Evolutionary conservation across 306 rosid species (phyloP), one percentile per base, ranked within the genome.

Genomic region (Amphicarpaea edgeworthii): DNA sequence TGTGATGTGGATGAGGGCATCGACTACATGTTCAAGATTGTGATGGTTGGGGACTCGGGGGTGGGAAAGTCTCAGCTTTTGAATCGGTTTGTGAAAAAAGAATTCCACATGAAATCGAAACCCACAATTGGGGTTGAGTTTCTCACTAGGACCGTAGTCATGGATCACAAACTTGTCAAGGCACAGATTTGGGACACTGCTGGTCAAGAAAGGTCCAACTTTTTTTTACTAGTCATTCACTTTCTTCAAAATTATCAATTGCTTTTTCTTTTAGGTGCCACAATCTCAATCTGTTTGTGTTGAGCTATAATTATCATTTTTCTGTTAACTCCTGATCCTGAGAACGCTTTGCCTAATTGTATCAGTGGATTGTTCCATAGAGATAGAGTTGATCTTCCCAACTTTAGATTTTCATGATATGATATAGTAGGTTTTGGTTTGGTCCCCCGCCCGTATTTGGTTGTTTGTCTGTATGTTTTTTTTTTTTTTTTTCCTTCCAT

Each of bases 141-240:
- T 42, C 93, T 88, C 55, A 90, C 98, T 6, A 90, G 86, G 86
- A 91, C 97, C 12, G 88, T 94, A 5, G 37, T 86, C 42, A 87
- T 94, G 83, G 98, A 93, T 75, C 90, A 91, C 49, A 93, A 93
- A 50, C 79, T 86, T 10, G 90, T 91, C 79, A 93, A 92, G 85
- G 96, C 97, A 9, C 98, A 94, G 90, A 90, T 94, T 82, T 94
- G 98, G 98, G 98, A 94, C 71, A 94, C 98, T 66, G 98, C 98
- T 73, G 98, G 98, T 59, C 98, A 94, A 86, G 98, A 91, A 87
- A 94, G 98, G 98, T 94, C 72, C 11, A 53, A 30, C 41, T 24
- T 49, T 32, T 47, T 71, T 47, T 54, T 71, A 34, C 51, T 12
- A 7, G 7, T 7, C 7, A 5, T 68, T 40, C 21, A 17, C 53